Evolutionary conservation across 1,284 basidiomycete genomes (phyloP).

Genomic region (Ustilago loliicola): DNA sequence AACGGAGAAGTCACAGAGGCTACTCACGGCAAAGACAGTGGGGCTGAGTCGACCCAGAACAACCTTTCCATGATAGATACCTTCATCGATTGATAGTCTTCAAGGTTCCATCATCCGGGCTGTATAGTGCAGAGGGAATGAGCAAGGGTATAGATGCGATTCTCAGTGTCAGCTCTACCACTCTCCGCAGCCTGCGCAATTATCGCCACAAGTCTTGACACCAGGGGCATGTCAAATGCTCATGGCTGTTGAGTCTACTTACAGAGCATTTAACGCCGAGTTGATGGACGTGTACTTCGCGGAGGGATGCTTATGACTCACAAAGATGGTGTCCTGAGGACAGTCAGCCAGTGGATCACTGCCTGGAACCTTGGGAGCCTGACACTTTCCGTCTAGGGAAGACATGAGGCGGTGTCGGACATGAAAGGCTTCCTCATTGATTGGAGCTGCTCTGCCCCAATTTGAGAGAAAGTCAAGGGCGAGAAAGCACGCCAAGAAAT

Average conservation of each 20-base stretch:
- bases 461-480: conserved; percentile 6
- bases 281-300: conserved; percentile 23
- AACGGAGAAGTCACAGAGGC: background rate
- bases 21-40: conserved; percentile 29
- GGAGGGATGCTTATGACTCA: conserved; percentile 24
- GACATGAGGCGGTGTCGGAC: background rate
- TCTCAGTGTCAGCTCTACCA: background rate
- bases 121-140: background rate
- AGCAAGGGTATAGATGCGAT: background rate
- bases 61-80: conserved; percentile 39
- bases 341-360: conserved; percentile 22
- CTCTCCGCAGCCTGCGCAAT: background rate
- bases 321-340: conserved; percentile 31
- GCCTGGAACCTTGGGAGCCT: conserved; percentile 17
- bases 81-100: conserved; percentile 32
- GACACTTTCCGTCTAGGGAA: conserved; percentile 21
- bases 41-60: conserved; percentile 27
- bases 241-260: conserved; percentile 15
- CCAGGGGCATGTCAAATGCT: background rate
- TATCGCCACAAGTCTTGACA: background rate
- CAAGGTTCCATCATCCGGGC: conserved; percentile 29
- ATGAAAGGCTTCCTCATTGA: background rate
- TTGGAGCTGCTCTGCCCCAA: background rate
- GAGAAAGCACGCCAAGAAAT: conserved; percentile 10
- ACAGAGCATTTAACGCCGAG: conserved; percentile 31